A percentile compares a stretch with the other conserved stretches of the same genome.
Evolutionary conservation across 208 protist species (phyloP).

Genomic region (Leishmania guyanensis): DNA sequence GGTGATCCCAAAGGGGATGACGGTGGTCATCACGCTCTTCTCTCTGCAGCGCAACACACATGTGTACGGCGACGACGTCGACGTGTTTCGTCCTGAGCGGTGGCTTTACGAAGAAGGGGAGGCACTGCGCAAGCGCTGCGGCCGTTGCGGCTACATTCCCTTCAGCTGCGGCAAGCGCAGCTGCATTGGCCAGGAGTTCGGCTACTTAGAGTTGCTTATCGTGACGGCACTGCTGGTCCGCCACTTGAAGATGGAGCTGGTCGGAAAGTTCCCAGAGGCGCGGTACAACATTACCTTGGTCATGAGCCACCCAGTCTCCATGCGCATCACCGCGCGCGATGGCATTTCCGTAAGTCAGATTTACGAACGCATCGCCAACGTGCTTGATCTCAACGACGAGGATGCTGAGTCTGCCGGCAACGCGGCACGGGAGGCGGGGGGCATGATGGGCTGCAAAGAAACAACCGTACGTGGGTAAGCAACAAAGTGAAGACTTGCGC

Average conservation of each 20-base stretch:
- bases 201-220: slow-evolving; percentile 49
- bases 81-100: slow-evolving; percentile 52
- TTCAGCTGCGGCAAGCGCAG: slow-evolving; percentile 53
- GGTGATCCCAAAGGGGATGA: slow-evolving; percentile 43
- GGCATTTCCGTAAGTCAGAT: slow-evolving; percentile 23
- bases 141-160: slow-evolving; percentile 57
- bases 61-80: slow-evolving; percentile 41
- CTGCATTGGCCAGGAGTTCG: slow-evolving; percentile 63
- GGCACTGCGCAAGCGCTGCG: slow-evolving; percentile 42
- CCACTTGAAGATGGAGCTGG: slow-evolving; percentile 40
- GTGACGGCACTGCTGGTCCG: slow-evolving; percentile 38
- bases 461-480: slow-evolving; percentile 7
- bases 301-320: slow-evolving; percentile 40
- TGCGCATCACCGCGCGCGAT: slow-evolving; percentile 29
- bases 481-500: neutral
- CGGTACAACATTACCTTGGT: slow-evolving; percentile 53
- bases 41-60: slow-evolving; percentile 49
- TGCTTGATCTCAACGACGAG: slow-evolving; percentile 19
- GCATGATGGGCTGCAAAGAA: neutral
- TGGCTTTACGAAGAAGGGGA: slow-evolving; percentile 47
- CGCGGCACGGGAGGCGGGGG: neutral
- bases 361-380: slow-evolving; percentile 15
- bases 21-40: slow-evolving; percentile 55
- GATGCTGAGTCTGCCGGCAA: slow-evolving; percentile 10
- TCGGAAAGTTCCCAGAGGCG: slow-evolving; percentile 46